A percentile compares a stretch with the other conserved stretches of the same genome.
Evolutionary conservation across 225 moss, liverwort and hornwort species (phyloP).

Genomic region (Pseudisothecium myosuroides): DNA sequence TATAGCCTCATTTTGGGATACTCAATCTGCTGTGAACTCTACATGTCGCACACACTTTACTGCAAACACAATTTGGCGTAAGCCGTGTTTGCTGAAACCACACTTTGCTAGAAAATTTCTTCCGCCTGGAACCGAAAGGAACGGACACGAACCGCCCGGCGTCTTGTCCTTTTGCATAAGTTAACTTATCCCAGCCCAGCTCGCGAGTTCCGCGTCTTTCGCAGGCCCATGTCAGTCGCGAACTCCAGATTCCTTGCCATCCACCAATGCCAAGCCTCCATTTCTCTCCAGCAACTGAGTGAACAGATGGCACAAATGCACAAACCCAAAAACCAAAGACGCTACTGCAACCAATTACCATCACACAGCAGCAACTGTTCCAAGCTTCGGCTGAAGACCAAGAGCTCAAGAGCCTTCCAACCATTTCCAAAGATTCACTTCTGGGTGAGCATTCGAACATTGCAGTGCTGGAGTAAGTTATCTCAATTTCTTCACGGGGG

Average conservation of each 20-base stretch:
- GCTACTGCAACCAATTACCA: neutral
- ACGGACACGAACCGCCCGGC: neutral
- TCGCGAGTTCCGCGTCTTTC: neutral
- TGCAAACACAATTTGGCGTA: neutral
- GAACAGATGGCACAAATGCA: constrained; percentile 1
- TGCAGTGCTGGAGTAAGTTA: too few relatives aligned
- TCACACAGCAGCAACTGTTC: neutral
- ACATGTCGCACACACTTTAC: neutral
- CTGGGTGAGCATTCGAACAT: neutral
- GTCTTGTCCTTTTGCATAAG: too few relatives aligned
- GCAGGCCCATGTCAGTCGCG: neutral
- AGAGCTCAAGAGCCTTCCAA: neutral
- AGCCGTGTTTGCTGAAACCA: neutral
- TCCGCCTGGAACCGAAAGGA: neutral
- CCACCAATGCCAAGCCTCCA: neutral
- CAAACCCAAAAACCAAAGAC: neutral
- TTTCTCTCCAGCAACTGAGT: neutral
- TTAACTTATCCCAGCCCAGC: neutral
- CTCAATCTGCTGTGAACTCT: neutral
- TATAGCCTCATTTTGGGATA: neutral
- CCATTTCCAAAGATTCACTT: neutral
- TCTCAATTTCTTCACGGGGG: neutral
- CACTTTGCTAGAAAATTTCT: neutral
- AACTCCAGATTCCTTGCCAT: neutral
- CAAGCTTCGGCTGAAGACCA: neutral